A percentile compares a stretch with the other conserved stretches of the same genome.
Evolutionary conservation across 2,329 filamentous ascomycete genomes (phyloP).

Genomic region (Fusarium coffeatum): DNA sequence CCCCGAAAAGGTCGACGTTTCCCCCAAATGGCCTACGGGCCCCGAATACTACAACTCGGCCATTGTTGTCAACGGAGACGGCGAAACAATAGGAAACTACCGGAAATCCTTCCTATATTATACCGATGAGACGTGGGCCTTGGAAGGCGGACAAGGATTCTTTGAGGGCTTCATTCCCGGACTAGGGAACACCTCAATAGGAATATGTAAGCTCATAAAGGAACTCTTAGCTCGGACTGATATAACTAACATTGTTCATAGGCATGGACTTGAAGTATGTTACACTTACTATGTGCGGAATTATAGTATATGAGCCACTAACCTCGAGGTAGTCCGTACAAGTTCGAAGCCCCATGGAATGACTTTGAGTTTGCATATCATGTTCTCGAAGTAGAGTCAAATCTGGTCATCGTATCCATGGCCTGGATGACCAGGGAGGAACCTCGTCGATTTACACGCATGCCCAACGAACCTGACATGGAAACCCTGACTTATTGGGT

Average conservation of each 20-base stretch:
- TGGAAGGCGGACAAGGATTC: conserved; percentile 66
- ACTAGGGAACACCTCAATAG: conserved; percentile 65
- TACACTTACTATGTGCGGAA: no score
- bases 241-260: no score
- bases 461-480: no score
- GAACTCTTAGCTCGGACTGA: no score
- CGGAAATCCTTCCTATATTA: conserved; percentile 70
- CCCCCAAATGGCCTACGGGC: conserved; percentile 60
- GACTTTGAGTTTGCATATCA: no score
- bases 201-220: conserved; percentile 66
- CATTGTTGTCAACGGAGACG: conserved; percentile 67
- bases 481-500: no score
- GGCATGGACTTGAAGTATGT: no score
- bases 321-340: no score
- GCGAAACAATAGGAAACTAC: conserved; percentile 71
- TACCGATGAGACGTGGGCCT: conserved; percentile 71
- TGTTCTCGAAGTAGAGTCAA: accelerated
- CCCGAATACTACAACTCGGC: conserved; percentile 67
- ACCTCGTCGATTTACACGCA: accelerated
- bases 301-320: no score
- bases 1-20: conserved; percentile 72
- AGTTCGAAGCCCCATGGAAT: no score
- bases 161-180: conserved; percentile 58
- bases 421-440: no score
- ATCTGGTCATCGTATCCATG: no score